phyloP scores from a whole-genome alignment of 768 basidiomycete species.

The Dentipellis sp. region DNA sequence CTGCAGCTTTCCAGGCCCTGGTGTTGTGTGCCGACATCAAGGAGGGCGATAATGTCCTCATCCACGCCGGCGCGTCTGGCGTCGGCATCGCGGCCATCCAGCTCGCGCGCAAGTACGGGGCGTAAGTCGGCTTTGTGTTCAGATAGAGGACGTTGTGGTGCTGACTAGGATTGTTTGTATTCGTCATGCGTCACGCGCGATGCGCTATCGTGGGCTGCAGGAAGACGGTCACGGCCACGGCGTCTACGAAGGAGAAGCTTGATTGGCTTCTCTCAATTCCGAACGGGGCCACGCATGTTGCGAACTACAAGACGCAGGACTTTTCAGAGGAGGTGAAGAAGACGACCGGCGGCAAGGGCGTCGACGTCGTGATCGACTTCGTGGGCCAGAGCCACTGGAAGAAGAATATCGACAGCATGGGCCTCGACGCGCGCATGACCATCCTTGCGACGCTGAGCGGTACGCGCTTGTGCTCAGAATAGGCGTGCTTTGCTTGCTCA shows the following conservation, averaged over 20 bases:
- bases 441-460: slow-evolving; percentile 60
- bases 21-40: slow-evolving; percentile 62
- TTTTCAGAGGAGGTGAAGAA: slow-evolving; percentile 68
- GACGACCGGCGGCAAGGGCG: slow-evolving; percentile 60
- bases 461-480: slow-evolving; percentile 19
- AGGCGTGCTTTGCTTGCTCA: not conserved
- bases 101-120: slow-evolving; percentile 63
- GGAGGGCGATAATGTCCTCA: slow-evolving; percentile 63
- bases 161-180: not conserved
- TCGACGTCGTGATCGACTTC: slow-evolving; percentile 80
- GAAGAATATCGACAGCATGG: slow-evolving; percentile 62
- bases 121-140: slow-evolving; percentile 37
- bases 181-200: not conserved
- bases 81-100: slow-evolving; percentile 88
- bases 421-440: slow-evolving; percentile 67
- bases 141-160: not conserved
- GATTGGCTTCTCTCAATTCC: slow-evolving; percentile 61
- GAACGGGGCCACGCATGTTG: slow-evolving; percentile 62
- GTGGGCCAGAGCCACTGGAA: slow-evolving; percentile 69
- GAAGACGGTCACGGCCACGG: slow-evolving; percentile 71
- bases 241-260: slow-evolving; percentile 77
- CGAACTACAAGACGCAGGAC: slow-evolving; percentile 80
- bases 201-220: slow-evolving; percentile 25
- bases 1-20: slow-evolving; percentile 50
- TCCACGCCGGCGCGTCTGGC: slow-evolving; percentile 89